Evolutionary conservation across 768 basidiomycete genomes (phyloP).

Genomic region (Hygrophorus pudorinus): DNA sequence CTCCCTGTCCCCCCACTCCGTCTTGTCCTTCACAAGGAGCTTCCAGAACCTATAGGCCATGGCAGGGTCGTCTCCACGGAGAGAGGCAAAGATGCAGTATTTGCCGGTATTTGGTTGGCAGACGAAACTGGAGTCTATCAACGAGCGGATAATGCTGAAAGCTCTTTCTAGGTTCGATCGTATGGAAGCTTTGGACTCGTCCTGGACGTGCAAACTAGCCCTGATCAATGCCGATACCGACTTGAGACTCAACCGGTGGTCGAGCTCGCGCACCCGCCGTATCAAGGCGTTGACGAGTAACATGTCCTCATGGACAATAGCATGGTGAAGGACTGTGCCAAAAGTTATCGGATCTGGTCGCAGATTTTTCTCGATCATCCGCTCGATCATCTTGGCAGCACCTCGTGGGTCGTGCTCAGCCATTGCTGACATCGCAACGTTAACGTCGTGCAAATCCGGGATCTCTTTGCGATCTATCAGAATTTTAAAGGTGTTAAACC

Average conservation of each 20-base stretch:
- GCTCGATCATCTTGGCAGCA: slow-evolving; percentile 38
- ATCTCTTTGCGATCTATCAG: slow-evolving; percentile 38
- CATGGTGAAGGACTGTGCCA: slow-evolving; percentile 54
- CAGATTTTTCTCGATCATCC: slow-evolving; percentile 39
- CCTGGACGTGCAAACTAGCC: slow-evolving; percentile 21
- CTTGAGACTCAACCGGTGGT: slow-evolving; percentile 32
- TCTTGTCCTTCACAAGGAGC: slow-evolving; percentile 30
- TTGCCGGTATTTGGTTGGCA: slow-evolving; percentile 40
- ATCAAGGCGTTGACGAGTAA: slow-evolving; percentile 35
- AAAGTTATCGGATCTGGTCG: slow-evolving; percentile 44
- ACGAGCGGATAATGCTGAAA: slow-evolving; percentile 30
- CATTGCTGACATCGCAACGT: slow-evolving; percentile 48
- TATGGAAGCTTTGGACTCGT: slow-evolving; percentile 17
- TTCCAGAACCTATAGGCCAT: slow-evolving; percentile 58
- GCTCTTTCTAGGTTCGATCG: slow-evolving; percentile 29
- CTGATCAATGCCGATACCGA: slow-evolving; percentile 40
- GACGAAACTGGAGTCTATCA: slow-evolving; percentile 24
- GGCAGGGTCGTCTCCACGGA: slow-evolving; percentile 35
- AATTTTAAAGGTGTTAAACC: slow-evolving; percentile 35
- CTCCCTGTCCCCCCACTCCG: slow-evolving; percentile 38
- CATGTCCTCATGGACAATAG: slow-evolving; percentile 33
- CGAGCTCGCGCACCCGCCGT: slow-evolving; percentile 24
- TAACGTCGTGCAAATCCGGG: slow-evolving; percentile 57
- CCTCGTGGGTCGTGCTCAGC: slow-evolving; percentile 36
- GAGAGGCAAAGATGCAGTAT: slow-evolving; percentile 38